Percentiles rank a stretch among this genome's conserved stretches.
These are phyloP conservation scores for Neonectria hederae DNA, from an alignment of 2,329 filamentous ascomycete species.

Conservation along the genomic window DNA sequence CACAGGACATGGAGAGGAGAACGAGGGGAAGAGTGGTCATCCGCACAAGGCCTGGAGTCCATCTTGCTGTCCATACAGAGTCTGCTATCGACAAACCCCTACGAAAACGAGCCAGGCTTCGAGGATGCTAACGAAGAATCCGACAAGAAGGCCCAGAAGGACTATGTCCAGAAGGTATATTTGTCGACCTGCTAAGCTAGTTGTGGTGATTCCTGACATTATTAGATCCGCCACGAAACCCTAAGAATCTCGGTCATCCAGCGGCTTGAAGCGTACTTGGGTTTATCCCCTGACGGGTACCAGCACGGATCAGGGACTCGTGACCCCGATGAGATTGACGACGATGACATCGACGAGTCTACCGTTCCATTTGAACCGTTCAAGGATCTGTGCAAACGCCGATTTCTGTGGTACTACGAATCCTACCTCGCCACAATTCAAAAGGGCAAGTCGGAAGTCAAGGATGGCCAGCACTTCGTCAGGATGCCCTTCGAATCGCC, in stretches of 20 bases:
- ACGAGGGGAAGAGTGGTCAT: constrained; percentile 93
- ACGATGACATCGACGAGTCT: constrained; percentile 64
- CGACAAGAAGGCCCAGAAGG: constrained; percentile 78
- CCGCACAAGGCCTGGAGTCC: constrained; percentile 93
- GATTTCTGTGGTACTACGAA: constrained; percentile 96
- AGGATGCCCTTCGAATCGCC: constrained; percentile 84
- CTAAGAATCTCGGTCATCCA: constrained; percentile 87
- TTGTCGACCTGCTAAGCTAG: background rate
- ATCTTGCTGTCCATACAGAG: constrained; percentile 96
- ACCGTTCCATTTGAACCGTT: constrained; percentile 81
- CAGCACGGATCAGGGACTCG: constrained; percentile 38
- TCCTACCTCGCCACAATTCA: constrained; percentile 80
- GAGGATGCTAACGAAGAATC: constrained; percentile 74
- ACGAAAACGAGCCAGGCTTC: constrained; percentile 95
- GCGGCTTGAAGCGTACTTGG: constrained; percentile 81
- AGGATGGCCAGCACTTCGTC: constrained; percentile 72
- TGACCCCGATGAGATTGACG: constrained; percentile 55
- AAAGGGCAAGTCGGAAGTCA: constrained; percentile 70
- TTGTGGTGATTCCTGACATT: constrained; percentile 22
- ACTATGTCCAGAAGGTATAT: constrained; percentile 80
- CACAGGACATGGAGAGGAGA: constrained; percentile 92
- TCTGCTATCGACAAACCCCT: constrained; percentile 91
- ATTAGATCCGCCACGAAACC: constrained; percentile 88
- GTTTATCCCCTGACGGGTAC: constrained; percentile 65
- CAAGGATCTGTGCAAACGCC: constrained; percentile 86